Percentiles rank a stretch among this genome's conserved stretches.
phyloP scores from a whole-genome alignment of 768 basidiomycete species.

The Mycena galericulata region DNA sequence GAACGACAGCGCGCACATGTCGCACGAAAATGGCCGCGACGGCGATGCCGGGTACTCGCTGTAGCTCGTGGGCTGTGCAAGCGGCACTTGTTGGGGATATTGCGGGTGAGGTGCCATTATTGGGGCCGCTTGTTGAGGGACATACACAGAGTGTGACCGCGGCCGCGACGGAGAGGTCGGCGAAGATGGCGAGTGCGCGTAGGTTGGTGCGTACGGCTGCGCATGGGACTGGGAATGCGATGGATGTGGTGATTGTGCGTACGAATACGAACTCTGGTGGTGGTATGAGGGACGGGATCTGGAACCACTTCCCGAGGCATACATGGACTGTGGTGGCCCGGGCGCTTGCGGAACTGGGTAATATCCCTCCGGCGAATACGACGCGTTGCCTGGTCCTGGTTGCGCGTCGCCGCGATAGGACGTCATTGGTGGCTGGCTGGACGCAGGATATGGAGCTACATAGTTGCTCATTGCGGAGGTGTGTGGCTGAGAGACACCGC shows the following conservation, averaged over 20 bases:
- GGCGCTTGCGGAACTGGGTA: slow-evolving; percentile 29
- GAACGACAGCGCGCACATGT: slow-evolving; percentile 84
- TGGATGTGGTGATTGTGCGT: slow-evolving; percentile 49
- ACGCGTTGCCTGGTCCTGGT: slow-evolving; percentile 17
- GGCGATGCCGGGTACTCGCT: slow-evolving; percentile 71
- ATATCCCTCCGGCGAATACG: slow-evolving; percentile 39
- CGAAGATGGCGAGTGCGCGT: slow-evolving; percentile 39
- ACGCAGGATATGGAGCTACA: slow-evolving; percentile 31
- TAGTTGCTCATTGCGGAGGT: slow-evolving; percentile 39
- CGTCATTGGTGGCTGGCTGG: slow-evolving; percentile 25
- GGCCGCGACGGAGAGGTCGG: slow-evolving; percentile 46
- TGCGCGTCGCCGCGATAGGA: slow-evolving; percentile 26
- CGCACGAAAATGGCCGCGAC: slow-evolving; percentile 72
- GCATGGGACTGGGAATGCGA: slow-evolving; percentile 42
- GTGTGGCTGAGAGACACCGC: slow-evolving; percentile 42
- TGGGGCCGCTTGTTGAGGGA: slow-evolving; percentile 39
- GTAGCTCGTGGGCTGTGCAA: slow-evolving; percentile 51
- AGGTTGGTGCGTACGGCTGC: slow-evolving; percentile 32
- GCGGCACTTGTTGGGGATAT: slow-evolving; percentile 50
- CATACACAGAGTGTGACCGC: slow-evolving; percentile 54
- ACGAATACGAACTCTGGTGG: slow-evolving; percentile 47
- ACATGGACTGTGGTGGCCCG: slow-evolving; percentile 35
- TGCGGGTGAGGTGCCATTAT: slow-evolving; percentile 38
- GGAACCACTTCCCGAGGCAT: slow-evolving; percentile 40
- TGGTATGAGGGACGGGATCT: slow-evolving; percentile 46